Evolutionary conservation across 768 basidiomycete genomes (phyloP), one percentile per base, ranked within the genome.

Genomic region (Trametes cingulata): DNA sequence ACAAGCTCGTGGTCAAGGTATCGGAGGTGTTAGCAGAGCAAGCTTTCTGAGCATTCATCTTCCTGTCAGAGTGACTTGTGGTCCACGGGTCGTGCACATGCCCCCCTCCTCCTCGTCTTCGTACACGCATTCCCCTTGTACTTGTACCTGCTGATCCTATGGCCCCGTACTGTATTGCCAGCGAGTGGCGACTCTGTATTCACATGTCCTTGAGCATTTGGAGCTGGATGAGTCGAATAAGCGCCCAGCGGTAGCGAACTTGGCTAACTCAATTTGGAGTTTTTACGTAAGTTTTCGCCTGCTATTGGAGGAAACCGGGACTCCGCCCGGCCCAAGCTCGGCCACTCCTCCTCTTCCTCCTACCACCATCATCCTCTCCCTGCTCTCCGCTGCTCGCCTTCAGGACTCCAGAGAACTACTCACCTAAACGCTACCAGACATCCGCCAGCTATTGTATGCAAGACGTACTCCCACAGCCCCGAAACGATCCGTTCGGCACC

Each of bases 11-110:
- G 1, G 75, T 86, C 24, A 83, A 84, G 62, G 68, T 79, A 7
- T 76, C 77, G 2, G 82, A 85, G 49, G 74, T 80, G 8, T 67
- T 85, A 54, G 84, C 83, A 1, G 83, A 81, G 62, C 84, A 86
- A 60, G 80, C 83, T 0, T 85, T 84, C 58, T 83, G 58, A 66
- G 13, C 2, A 13, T 20, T 17, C 1, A 5, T 33, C 12, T 5
- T 48, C 12, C 27, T 33, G 5, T 19, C 29, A 12, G 17, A 5
- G 33, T 20, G 8, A 13, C 17, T 48, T 4, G 42, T n/a, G 10
- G 19, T n/a, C 6, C 4, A 9, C n/a, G 10, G 15, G 42, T 22
- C 20, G 8, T 37, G 7, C 36, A 37, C 36, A n/a, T 37, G 36
- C n/a, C n/a, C 3, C 12, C 42, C 42, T 4, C 42, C 3, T 43